Conservation (phyloP, 2,329 filamentous ascomycete genomes). For the Colletotrichum limetticola region DNA sequence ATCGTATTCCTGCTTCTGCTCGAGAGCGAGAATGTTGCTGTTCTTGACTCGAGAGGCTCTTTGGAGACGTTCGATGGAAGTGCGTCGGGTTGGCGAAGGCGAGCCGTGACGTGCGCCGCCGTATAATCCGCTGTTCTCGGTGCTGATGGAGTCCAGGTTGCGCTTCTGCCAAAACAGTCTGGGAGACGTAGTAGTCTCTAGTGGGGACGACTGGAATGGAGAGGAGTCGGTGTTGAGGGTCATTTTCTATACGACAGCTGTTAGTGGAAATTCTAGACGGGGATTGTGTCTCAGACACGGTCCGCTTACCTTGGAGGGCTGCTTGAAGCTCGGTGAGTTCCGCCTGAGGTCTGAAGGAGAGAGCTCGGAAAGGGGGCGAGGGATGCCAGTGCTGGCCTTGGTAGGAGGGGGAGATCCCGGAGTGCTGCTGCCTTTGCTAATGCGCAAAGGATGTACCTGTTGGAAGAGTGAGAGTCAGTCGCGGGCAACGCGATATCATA, state of each 20-base stretch:
- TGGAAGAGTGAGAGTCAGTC: conserved; percentile 4
- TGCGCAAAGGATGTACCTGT: conserved; percentile 82
- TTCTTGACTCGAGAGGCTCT: conserved; percentile 96
- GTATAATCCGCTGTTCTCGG: conserved; percentile 78
- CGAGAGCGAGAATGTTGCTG: conserved; percentile 94
- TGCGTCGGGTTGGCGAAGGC: conserved; percentile 80
- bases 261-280: conserved; percentile 40
- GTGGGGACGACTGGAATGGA: conserved; percentile 86
- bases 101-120: conserved; percentile 66
- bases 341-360: conserved; percentile 85
- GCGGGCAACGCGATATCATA: neutral
- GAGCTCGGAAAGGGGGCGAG: conserved; percentile 88
- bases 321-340: conserved; percentile 93
- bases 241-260: conserved; percentile 66
- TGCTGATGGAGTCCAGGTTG: conserved; percentile 66
- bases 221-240: conserved; percentile 79
- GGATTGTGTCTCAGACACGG: conserved; percentile 36
- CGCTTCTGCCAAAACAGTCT: conserved; percentile 91
- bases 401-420: conserved; percentile 70
- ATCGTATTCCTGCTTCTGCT: conserved; percentile 93
- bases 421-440: conserved; percentile 71
- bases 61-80: conserved; percentile 95
- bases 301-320: conserved; percentile 75
- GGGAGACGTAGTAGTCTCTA: conserved; percentile 76
- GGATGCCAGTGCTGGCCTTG: conserved; percentile 70